Conservation (phyloP, 2,329 filamentous ascomycete species). For the Neopestalotiopsis sp. region DNA sequence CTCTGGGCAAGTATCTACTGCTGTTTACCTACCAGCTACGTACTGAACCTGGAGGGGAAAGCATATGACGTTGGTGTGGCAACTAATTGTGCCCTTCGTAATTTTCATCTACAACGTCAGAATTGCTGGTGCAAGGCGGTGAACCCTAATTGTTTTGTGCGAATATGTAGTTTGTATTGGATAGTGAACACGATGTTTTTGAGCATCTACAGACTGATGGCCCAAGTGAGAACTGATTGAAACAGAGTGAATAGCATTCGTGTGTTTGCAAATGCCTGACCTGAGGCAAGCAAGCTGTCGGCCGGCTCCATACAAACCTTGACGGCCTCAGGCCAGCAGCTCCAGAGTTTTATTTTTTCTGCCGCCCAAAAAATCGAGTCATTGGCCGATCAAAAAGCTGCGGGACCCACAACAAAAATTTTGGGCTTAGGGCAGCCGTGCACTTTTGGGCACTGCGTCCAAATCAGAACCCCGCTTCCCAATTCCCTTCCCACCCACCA, state of each 20-base stretch:
- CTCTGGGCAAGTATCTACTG: too few species aligned
- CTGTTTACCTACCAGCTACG: not conserved
- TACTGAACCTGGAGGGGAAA: slow-evolving; percentile 4
- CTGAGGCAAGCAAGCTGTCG: not conserved
- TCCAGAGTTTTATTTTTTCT: not conserved
- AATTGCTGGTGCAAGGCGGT: not conserved
- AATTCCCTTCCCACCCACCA: not conserved
- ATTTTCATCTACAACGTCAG: not conserved
- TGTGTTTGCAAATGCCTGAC: not conserved
- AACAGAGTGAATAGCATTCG: not conserved
- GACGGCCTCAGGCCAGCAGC: slow-evolving; percentile 2
- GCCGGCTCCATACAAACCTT: slow-evolving; percentile 6
- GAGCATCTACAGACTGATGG: not conserved
- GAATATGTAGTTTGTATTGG: not conserved
- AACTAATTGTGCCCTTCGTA: not conserved
- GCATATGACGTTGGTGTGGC: slow-evolving; percentile 14
- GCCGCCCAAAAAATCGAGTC: slow-evolving; percentile 9
- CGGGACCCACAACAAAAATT: slow-evolving; percentile 16
- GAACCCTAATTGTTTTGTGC: not conserved
- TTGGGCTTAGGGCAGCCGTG: slow-evolving; percentile 15
- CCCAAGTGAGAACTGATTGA: not conserved
- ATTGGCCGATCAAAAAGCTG: slow-evolving; percentile 1
- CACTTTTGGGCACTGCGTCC: slow-evolving; percentile 1
- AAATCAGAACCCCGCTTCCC: slow-evolving; percentile 14
- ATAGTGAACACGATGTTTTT: not conserved